phyloP scores from a whole-genome alignment of 495 filamentous ascomycete genomes.

The Opeltia flavorubescens region DNA sequence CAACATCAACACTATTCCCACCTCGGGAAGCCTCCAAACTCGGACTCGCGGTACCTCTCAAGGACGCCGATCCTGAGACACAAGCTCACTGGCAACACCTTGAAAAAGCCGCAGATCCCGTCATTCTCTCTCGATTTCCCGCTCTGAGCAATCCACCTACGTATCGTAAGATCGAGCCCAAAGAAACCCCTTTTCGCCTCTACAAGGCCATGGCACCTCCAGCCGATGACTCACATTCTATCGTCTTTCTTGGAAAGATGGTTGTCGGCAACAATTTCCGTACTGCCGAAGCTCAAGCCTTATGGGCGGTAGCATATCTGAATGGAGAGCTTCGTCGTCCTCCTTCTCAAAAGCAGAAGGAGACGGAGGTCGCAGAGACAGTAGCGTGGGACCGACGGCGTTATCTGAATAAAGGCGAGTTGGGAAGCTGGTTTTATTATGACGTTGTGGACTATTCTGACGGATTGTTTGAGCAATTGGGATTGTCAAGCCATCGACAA shows the following conservation, averaged over 20 bases:
- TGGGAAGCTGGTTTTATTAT: conserved; percentile 25
- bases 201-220: conserved; percentile 25
- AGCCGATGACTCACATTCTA: conserved; percentile 20
- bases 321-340: conserved; percentile 21
- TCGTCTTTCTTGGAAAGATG: conserved; percentile 27
- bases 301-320: conserved; percentile 29
- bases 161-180: conserved; percentile 10
- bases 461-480: conserved; percentile 19
- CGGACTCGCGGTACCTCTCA: conserved; percentile 13
- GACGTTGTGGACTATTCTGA: conserved; percentile 27
- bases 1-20: conserved; percentile 12
- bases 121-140: conserved; percentile 25
- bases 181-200: conserved; percentile 23
- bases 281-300: conserved; percentile 27
- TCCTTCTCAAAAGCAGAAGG: conserved; percentile 15
- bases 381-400: conserved; percentile 27
- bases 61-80: background rate
- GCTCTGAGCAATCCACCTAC: conserved; percentile 22
- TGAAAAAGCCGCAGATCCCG: conserved; percentile 15
- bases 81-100: conserved; percentile 3
- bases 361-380: conserved; percentile 22
- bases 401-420: conserved; percentile 25
- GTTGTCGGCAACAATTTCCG: conserved; percentile 27
- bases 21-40: conserved; percentile 8
- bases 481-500: conserved; percentile 18